Evolutionary conservation across 2,329 filamentous ascomycete genomes (phyloP), one percentile per base, ranked within the genome.

Genomic region (Pleoardoris graminearum): DNA sequence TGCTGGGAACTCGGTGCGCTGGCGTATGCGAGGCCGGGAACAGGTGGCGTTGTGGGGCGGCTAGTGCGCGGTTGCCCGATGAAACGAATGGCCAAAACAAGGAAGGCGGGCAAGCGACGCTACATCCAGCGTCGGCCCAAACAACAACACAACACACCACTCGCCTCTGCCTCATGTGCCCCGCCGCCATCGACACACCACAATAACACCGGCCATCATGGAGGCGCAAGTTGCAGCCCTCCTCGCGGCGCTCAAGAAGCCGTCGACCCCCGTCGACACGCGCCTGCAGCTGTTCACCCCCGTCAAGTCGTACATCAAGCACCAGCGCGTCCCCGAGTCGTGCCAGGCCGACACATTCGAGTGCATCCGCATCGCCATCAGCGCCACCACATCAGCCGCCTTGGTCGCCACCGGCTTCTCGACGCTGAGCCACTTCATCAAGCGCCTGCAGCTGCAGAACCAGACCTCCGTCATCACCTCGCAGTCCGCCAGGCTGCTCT

Each of bases 231-330:
- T 81, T 45, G 72, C 75, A 38, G 78, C 78, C 56, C 77, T 85
- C 54, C 70, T 85, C 59, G 76, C 75, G 51, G 76, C 78, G 47
- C 75, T 84, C 57, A 82, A 82, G 69, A 80, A 81, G 71, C 82
- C 84, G 62, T 88, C 90, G 63, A 80, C 82, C 32, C 81, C 85
- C 43, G 79, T 90, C 63, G 88, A 92, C 65, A 76, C 80, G 46
- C 91, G 91, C 70, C 81, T 91, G 58, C 79, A 84, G 59, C 82
- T 84, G 48, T 84, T 96, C 63, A 89, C 85, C 54, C 81, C 79
- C 65, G 79, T 92, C 75, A 96, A 96, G 76, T 91, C 89, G 37
- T 84, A 86, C 71, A 96, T 96, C 80, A 96, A 96, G 75, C 91
- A 96, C 74, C 88, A 89, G 71, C 91, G 91, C 77, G 90, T 96